These are phyloP conservation scores for Plectosphaerella sp. DNA, from an alignment of 2,329 filamentous ascomycete genomes.

Conservation along the genomic window DNA sequence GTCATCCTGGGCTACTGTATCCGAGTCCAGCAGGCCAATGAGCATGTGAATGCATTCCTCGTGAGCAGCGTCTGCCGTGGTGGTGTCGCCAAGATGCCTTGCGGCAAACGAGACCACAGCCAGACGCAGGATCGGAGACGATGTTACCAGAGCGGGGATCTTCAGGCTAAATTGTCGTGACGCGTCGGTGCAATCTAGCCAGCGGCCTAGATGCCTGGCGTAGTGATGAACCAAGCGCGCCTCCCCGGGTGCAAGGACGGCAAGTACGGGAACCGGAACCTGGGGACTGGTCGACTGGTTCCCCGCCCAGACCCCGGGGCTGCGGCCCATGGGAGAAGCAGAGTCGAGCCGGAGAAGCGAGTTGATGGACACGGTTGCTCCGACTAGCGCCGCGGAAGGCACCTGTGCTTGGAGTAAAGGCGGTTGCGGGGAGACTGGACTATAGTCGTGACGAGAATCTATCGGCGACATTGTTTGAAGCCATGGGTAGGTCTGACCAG, in stretches of 20 bases:
- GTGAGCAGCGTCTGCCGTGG: conserved; percentile 4
- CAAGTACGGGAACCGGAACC: background rate
- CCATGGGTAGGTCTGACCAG: background rate
- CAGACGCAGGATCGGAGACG: conserved; percentile 6
- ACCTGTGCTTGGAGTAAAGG: background rate
- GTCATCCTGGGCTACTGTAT: conserved; percentile 4
- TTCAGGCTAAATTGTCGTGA: conserved; percentile 12
- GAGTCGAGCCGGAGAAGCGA: background rate
- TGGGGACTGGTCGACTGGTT: background rate
- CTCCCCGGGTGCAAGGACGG: conserved; percentile 4
- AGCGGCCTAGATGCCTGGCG: conserved; percentile 9
- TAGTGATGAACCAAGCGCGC: conserved; percentile 6
- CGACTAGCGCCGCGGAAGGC: background rate
- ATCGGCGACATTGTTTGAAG: background rate
- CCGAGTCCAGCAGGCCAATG: conserved; percentile 6
- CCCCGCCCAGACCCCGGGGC: background rate
- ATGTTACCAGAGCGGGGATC: conserved; percentile 5
- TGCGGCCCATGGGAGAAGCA: background rate
- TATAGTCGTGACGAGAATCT: background rate
- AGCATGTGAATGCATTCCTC: conserved; percentile 6
- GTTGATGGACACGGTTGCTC: background rate
- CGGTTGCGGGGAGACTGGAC: background rate
- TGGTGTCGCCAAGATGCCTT: conserved; percentile 4
- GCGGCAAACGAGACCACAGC: conserved; percentile 6
- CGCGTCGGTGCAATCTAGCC: conserved; percentile 14